Evolutionary conservation across 1,284 basidiomycete genomes (phyloP).

Genomic region (Melampsora medusae): DNA sequence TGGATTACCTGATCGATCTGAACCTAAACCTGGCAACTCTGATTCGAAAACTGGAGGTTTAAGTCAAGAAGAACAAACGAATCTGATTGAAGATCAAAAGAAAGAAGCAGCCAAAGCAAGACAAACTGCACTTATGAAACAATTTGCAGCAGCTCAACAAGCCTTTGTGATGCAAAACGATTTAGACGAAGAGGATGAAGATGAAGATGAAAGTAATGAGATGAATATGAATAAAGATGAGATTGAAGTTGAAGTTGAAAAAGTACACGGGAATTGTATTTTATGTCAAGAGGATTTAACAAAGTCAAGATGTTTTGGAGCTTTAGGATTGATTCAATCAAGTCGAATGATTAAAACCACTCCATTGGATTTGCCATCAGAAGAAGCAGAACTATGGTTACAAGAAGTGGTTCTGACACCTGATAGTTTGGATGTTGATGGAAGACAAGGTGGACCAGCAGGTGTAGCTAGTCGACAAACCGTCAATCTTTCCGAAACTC

Average conservation of each 20-base stretch:
- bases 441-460: slow-evolving; percentile 53
- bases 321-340: slow-evolving; percentile 83
- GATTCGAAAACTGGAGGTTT: slow-evolving; percentile 49
- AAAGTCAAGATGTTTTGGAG: slow-evolving; percentile 72
- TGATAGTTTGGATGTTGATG: slow-evolving; percentile 63
- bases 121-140: slow-evolving; percentile 82
- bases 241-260: slow-evolving; percentile 46
- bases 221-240: slow-evolving; percentile 44
- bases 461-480: slow-evolving; percentile 51
- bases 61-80: slow-evolving; percentile 50
- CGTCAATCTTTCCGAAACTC: slow-evolving; percentile 56
- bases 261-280: slow-evolving; percentile 84
- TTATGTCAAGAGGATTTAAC: slow-evolving; percentile 94
- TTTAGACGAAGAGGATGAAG: slow-evolving; percentile 48
- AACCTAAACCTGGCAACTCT: slow-evolving; percentile 54
- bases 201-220: slow-evolving; percentile 50
- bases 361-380: slow-evolving; percentile 62
- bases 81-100: slow-evolving; percentile 65
- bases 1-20: slow-evolving; percentile 57
- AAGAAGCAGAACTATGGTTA: slow-evolving; percentile 63
- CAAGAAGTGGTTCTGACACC: slow-evolving; percentile 71
- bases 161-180: slow-evolving; percentile 61
- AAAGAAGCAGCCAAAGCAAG: slow-evolving; percentile 77
- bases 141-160: slow-evolving; percentile 86
- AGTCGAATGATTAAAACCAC: slow-evolving; percentile 79